phyloP scores from a whole-genome alignment of 2,329 filamentous ascomycete genomes.

The Fusarium devonianum region DNA sequence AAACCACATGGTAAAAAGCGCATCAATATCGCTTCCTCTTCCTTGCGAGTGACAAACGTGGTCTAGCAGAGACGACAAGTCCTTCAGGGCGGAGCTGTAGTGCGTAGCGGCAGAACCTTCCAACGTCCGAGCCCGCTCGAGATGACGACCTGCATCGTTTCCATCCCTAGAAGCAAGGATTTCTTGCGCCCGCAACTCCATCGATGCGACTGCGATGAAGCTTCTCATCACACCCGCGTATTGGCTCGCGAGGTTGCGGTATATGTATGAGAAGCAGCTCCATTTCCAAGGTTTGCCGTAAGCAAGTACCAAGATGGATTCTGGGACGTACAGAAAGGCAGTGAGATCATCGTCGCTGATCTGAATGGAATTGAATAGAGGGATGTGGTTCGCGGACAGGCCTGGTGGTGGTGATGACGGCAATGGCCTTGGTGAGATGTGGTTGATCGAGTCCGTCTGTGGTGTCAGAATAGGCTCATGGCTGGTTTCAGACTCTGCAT shows the following conservation, averaged over 20 bases:
- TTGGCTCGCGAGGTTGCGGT: conserved; percentile 24
- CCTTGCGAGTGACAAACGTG: conserved; percentile 19
- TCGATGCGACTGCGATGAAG: conserved; percentile 31
- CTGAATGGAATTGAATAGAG: conserved; percentile 26
- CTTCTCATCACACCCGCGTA: conserved; percentile 36
- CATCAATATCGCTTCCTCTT: conserved; percentile 20
- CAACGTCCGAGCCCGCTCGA: conserved; percentile 16
- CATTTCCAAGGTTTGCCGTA: conserved; percentile 35
- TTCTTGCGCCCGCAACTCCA: conserved; percentile 28
- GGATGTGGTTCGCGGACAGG: conserved; percentile 19
- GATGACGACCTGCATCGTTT: rapidly evolving
- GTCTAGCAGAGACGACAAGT: conserved; percentile 27
- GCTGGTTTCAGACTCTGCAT: too few species aligned
- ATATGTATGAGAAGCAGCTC: conserved; percentile 36
- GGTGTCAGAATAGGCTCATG: too few species aligned
- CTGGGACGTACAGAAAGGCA: conserved; percentile 27
- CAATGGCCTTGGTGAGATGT: too few species aligned
- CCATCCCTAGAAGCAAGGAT: conserved; percentile 9
- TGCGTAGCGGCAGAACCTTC: conserved; percentile 17
- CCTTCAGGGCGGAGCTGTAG: conserved; percentile 27
- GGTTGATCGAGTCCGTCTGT: too few species aligned
- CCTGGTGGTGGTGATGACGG: background rate
- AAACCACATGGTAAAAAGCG: conserved; percentile 36
- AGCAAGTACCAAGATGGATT: conserved; percentile 26
- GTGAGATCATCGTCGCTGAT: conserved; percentile 18